Evolutionary conservation across 306 rosid genomes (phyloP).

Genomic region (Quercus glauca): DNA sequence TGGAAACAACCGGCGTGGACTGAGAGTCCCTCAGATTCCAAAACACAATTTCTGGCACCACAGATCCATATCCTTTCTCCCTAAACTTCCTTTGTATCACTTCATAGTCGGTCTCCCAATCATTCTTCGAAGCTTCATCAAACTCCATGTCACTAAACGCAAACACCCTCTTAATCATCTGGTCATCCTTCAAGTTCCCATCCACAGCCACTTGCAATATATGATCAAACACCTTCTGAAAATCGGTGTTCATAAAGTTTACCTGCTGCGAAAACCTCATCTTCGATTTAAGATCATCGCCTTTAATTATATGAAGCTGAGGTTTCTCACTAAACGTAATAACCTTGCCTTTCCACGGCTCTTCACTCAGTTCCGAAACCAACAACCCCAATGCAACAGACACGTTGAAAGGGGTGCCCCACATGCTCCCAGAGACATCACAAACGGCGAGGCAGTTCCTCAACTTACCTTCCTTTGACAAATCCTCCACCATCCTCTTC

Average conservation of each 20-base stretch:
- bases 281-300: slow-evolving; percentile 41
- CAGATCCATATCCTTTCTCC: slow-evolving; percentile 47
- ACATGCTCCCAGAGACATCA: slow-evolving; percentile 62
- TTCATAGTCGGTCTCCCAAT: slow-evolving; percentile 73
- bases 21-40: slow-evolving; percentile 63
- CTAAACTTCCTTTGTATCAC: slow-evolving; percentile 46
- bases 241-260: slow-evolving; percentile 40
- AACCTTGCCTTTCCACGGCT: slow-evolving; percentile 69
- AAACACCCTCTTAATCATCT: slow-evolving; percentile 61
- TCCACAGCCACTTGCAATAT: slow-evolving; percentile 54
- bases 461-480: slow-evolving; percentile 44
- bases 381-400: slow-evolving; percentile 57
- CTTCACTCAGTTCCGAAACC: slow-evolving; percentile 59
- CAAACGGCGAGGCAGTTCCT: slow-evolving; percentile 48
- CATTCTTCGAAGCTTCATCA: slow-evolving; percentile 34
- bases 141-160: slow-evolving; percentile 85
- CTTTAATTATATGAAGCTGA: slow-evolving; percentile 48
- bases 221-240: slow-evolving; percentile 64
- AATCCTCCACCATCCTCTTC: slow-evolving; percentile 63
- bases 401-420: slow-evolving; percentile 54
- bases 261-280: slow-evolving; percentile 29
- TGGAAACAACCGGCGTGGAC: slow-evolving; percentile 46
- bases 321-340: slow-evolving; percentile 50
- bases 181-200: slow-evolving; percentile 47
- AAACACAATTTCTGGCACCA: slow-evolving; percentile 65